A percentile compares a stretch with the other conserved stretches of the same genome.
Evolutionary conservation across 169 alveolate species (phyloP).

Genomic region (Cryptosporidium muris): DNA sequence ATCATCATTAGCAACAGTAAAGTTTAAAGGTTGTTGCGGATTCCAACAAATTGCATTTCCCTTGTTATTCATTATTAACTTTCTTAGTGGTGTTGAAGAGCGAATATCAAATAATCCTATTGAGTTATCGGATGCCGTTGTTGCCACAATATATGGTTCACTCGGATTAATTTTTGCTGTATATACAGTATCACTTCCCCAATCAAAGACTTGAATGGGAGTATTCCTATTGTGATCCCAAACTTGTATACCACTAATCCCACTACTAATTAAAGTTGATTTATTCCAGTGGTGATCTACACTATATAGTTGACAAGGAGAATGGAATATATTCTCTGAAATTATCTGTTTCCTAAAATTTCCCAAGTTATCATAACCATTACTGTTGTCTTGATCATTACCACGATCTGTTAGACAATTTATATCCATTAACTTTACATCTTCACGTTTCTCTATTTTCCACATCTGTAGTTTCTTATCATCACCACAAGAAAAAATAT

Average conservation of each 20-base stretch:
- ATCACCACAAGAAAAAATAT: constrained; percentile 89
- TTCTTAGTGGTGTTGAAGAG: constrained; percentile 88
- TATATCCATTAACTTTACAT: constrained; percentile 3
- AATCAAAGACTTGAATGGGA: constrained; percentile 83
- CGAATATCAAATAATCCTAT: constrained; percentile 89
- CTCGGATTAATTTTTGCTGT: constrained; percentile 94
- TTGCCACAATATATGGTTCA: constrained; percentile 85
- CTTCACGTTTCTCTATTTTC: constrained; percentile 57
- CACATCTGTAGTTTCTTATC: constrained; percentile 87
- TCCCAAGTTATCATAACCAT: constrained; percentile 61
- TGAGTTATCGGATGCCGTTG: constrained; percentile 89
- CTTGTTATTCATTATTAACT: constrained; percentile 87
- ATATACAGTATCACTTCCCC: constrained; percentile 87
- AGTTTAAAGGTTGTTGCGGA: constrained; percentile 96
- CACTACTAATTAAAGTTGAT: constrained; percentile 58
- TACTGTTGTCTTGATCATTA: constrained; percentile 54
- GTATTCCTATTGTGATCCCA: constrained; percentile 91
- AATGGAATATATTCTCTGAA: constrained; percentile 40
- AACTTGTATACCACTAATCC: constrained; percentile 74
- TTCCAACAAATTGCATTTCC: constrained; percentile 96
- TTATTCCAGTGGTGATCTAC: constrained; percentile 68
- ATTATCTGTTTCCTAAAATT: constrained; percentile 23
- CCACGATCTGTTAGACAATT: constrained; percentile 69
- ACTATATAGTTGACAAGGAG: constrained; percentile 49
- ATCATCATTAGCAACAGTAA: constrained; percentile 97